Base-by-base conservation (phyloP, 371 early-diverging fungal species). In the Rhizopus stolonifer region DNA sequence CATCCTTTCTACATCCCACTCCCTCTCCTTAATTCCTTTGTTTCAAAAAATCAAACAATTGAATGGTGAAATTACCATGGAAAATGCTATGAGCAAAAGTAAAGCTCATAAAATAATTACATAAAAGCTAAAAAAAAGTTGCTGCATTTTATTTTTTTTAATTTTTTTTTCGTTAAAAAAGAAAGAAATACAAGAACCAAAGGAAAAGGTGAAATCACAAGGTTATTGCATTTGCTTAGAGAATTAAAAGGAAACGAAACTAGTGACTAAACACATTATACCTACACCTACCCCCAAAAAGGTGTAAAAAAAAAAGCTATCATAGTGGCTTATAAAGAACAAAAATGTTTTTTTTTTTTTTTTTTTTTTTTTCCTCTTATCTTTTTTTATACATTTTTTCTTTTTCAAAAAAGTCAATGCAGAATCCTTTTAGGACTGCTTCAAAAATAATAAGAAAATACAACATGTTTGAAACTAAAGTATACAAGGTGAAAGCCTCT, bases 31-130 rank as follows among this genome's bases (percentile, higher is more conserved):
- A n/a, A n/a, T n/a, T n/a, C n/a, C n/a, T n/a, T n/a, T n/a, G n/a
- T n/a, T n/a, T n/a, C n/a, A n/a, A n/a, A n/a, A n/a, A n/a, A n/a
- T n/a, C n/a, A n/a, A n/a, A n/a, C n/a, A n/a, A n/a, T n/a, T n/a
- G n/a, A n/a, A n/a, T n/a, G n/a, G n/a, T n/a, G n/a, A n/a, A n/a
- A n/a, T n/a, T n/a, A n/a, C n/a, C n/a, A n/a, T n/a, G n/a, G n/a
- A n/a, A n/a, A n/a, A n/a, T n/a, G n/a, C n/a, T n/a, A n/a, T 24
- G 24, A 58, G 21, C 1, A 64, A 43, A 31, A 65, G 4, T 8
- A 59, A 47, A 4, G 72, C 72, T 69, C n/a, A 54, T n/a, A n/a
- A 71, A 22, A 40, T 71, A 71, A 22, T 65, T 54, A 17, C 48
- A 25, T 25, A 65, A 29, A 39, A 62, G 40, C 24, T 57, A 55